A percentile compares a stretch with the other conserved stretches of the same genome.
Evolutionary conservation across 257 asterid species (phyloP).

Genomic region (Solanum piurae): DNA sequence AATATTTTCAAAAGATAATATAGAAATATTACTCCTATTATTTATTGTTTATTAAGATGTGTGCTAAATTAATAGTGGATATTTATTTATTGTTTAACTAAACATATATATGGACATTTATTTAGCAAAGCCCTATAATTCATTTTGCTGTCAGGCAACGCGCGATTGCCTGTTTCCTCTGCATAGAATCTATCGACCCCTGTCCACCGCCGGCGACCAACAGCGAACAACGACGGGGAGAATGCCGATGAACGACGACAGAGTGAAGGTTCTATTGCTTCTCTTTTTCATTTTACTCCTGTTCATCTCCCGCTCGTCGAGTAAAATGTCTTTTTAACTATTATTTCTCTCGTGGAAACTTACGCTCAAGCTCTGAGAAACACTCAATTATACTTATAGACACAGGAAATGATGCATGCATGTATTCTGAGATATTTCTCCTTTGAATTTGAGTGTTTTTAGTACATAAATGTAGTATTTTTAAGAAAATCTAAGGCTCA

Average conservation of each 20-base stretch:
- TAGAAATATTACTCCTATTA: too few relatives aligned
- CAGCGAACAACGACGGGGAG: not conserved
- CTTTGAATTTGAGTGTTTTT: not conserved
- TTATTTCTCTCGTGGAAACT: not conserved
- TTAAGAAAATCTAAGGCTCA: not conserved
- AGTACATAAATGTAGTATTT: not conserved
- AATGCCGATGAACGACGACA: not conserved
- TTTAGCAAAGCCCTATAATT: not conserved
- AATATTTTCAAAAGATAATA: too few relatives aligned
- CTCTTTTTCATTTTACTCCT: not conserved
- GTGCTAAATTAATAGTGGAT: too few relatives aligned
- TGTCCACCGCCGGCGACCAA: not conserved
- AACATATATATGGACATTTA: not conserved
- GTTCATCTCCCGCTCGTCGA: not conserved
- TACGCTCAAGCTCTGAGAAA: not conserved
- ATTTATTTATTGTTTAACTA: too few relatives aligned
- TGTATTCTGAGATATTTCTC: not conserved
- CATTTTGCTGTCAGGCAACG: not conserved
- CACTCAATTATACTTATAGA: not conserved
- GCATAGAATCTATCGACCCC: not conserved
- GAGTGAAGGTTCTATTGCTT: not conserved
- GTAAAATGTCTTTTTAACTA: not conserved
- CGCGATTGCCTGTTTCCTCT: not conserved
- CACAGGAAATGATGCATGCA: not conserved
- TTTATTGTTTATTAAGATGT: too few relatives aligned